Conservation (phyloP, 164 flowering plant species). For the Magnolia officinalis region DNA sequence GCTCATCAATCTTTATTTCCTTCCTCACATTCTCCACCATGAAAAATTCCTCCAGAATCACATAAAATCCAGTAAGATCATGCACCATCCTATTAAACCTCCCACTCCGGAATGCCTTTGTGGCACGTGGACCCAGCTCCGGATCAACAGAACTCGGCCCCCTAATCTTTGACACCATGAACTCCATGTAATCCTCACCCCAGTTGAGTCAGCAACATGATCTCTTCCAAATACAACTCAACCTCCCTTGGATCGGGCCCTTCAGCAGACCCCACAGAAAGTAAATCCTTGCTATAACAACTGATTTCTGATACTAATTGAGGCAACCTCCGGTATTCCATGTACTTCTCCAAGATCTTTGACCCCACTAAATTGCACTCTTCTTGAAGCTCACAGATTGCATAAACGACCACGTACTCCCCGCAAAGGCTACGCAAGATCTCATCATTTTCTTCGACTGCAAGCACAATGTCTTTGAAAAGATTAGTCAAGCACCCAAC, state of each 20-base stretch:
- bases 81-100: slow-evolving; percentile 71
- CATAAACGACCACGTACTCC: slow-evolving; percentile 86
- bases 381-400: slow-evolving; percentile 88
- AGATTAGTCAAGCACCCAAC: slow-evolving; percentile 73
- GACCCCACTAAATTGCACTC: slow-evolving; percentile 83
- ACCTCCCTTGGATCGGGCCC: slow-evolving; percentile 94
- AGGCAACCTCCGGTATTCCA: slow-evolving; percentile 70
- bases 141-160: slow-evolving; percentile 74
- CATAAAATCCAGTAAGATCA: slow-evolving; percentile 85
- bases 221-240: too few species aligned
- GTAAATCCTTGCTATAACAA: slow-evolving; percentile 61
- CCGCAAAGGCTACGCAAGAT: slow-evolving; percentile 69
- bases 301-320: slow-evolving; percentile 70
- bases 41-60: slow-evolving; percentile 82
- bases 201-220: slow-evolving; percentile 70
- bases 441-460: slow-evolving; percentile 75
- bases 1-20: slow-evolving; percentile 87
- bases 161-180: slow-evolving; percentile 82
- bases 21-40: slow-evolving; percentile 98
- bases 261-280: slow-evolving; percentile 58
- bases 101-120: slow-evolving; percentile 85
- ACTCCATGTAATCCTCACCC: slow-evolving; percentile 85
- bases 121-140: slow-evolving; percentile 73
- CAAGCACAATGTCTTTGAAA: slow-evolving; percentile 86
- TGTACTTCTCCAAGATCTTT: slow-evolving; percentile 63